These are phyloP conservation scores for Wallacemonas sp. DNA, from an alignment of 208 protist genomes.

Conservation along the genomic window DNA sequence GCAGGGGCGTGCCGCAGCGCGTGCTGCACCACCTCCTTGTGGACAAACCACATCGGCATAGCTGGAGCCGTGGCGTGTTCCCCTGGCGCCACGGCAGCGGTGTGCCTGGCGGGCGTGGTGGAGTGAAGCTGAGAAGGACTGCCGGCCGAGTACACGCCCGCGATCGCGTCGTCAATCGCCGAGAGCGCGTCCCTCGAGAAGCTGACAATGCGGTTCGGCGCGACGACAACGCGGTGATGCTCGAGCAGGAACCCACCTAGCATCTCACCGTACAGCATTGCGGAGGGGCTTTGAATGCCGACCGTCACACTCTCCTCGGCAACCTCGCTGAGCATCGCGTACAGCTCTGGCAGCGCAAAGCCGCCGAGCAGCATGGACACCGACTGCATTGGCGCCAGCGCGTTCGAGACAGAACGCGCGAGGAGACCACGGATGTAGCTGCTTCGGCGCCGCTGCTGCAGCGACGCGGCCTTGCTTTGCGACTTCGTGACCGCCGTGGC, in stretches of 20 bases:
- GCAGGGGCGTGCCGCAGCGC: slow-evolving; percentile 22
- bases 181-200: slow-evolving; percentile 35
- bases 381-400: slow-evolving; percentile 21
- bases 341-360: slow-evolving; percentile 73
- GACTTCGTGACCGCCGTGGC: background rate
- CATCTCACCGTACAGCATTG: slow-evolving; percentile 72
- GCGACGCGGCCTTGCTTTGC: background rate
- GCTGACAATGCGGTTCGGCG: slow-evolving; percentile 39
- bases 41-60: slow-evolving; percentile 5
- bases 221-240: slow-evolving; percentile 45
- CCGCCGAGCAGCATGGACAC: slow-evolving; percentile 51
- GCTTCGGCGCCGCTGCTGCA: slow-evolving; percentile 27
- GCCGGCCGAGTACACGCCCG: background rate
- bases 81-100: too few species aligned
- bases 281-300: slow-evolving; percentile 40
- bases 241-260: slow-evolving; percentile 63
- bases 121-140: background rate
- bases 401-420: slow-evolving; percentile 23
- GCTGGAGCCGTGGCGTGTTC: too few species aligned
- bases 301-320: slow-evolving; percentile 51
- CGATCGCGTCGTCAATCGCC: background rate
- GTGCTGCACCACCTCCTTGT: slow-evolving; percentile 15
- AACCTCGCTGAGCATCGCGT: slow-evolving; percentile 62
- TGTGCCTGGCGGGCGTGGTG: too few species aligned
- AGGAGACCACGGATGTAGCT: slow-evolving; percentile 68